These are phyloP conservation scores for Phaseolus coccineus DNA, from an alignment of 331 rosid genomes.

Conservation along the genomic window DNA sequence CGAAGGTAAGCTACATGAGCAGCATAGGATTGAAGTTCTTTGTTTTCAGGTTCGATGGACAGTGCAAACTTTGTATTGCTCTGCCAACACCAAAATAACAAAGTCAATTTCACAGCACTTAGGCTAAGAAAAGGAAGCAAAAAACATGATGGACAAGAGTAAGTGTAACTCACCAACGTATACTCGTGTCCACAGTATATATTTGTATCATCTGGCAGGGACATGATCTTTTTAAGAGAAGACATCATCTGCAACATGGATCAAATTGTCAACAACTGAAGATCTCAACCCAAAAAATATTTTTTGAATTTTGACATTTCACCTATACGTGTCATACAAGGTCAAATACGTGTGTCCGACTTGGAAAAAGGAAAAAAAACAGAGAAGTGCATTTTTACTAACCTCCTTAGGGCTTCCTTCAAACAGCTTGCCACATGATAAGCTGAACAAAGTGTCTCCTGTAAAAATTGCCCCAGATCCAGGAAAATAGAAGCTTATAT, in stretches of 20 bases:
- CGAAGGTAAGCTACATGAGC: constrained; percentile 71
- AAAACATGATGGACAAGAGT: constrained; percentile 7
- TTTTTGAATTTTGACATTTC: no score
- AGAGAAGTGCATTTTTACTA: constrained; percentile 26
- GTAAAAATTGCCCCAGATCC: constrained; percentile 75
- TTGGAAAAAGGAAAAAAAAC: background rate
- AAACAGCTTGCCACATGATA: constrained; percentile 92
- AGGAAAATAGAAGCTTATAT: constrained; percentile 89
- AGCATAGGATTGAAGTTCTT: constrained; percentile 83
- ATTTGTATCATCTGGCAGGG: constrained; percentile 84
- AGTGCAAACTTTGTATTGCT: constrained; percentile 88
- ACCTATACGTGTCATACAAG: no score
- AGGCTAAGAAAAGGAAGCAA: constrained; percentile 10
- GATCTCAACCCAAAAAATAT: no score
- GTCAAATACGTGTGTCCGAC: no score
- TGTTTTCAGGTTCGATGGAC: constrained; percentile 83
- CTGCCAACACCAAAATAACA: constrained; percentile 52
- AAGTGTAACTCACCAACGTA: constrained; percentile 73
- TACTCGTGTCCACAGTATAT: constrained; percentile 93
- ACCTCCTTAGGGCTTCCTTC: constrained; percentile 95
- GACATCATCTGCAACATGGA: constrained; percentile 75
- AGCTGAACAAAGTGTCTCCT: constrained; percentile 91
- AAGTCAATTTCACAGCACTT: constrained; percentile 42
- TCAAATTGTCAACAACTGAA: constrained; percentile 38
- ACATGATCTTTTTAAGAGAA: constrained; percentile 79